These are phyloP conservation scores for Craspedostauros australis DNA, from an alignment of 108 stramenopile genomes.

Conservation along the genomic window DNA sequence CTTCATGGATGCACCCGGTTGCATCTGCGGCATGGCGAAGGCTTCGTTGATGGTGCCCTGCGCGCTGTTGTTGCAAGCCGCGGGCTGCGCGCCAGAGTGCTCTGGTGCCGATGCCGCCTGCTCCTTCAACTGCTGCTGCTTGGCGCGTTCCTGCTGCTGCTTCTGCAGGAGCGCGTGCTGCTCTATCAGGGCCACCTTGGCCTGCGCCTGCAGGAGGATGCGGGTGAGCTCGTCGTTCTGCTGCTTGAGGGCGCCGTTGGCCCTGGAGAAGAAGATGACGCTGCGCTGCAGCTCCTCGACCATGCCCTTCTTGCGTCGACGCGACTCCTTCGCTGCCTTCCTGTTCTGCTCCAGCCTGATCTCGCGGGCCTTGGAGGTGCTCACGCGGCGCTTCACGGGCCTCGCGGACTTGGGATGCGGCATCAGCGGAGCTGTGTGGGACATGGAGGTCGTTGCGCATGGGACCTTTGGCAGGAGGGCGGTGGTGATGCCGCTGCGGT, in stretches of 20 bases:
- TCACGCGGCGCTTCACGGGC: neutral
- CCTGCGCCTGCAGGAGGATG: conserved; percentile 31
- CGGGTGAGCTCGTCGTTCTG: conserved; percentile 41
- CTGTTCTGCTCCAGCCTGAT: conserved; percentile 62
- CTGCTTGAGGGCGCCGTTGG: conserved; percentile 35
- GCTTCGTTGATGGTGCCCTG: neutral
- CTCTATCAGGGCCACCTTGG: conserved; percentile 9
- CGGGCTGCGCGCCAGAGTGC: neutral
- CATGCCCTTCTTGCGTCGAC: conserved; percentile 50
- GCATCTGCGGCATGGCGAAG: conserved; percentile 4
- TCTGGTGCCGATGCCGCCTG: neutral
- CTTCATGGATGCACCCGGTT: conserved; percentile 26
- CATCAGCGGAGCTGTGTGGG: no score
- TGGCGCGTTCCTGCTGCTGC: neutral
- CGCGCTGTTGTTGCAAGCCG: neutral
- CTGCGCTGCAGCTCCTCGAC: conserved; percentile 57
- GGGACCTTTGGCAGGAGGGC: no score
- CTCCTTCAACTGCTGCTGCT: neutral
- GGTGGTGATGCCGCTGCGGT: no score
- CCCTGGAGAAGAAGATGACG: conserved; percentile 44
- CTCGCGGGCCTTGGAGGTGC: conserved; percentile 13
- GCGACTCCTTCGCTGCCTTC: conserved; percentile 53
- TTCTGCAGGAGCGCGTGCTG: neutral
- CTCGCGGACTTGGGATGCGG: no score
- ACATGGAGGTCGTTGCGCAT: no score